A percentile compares a stretch with the other conserved stretches of the same genome.
Evolutionary conservation across 2,329 filamentous ascomycete genomes (phyloP).

Genomic region (Cordyceps farinosa): DNA sequence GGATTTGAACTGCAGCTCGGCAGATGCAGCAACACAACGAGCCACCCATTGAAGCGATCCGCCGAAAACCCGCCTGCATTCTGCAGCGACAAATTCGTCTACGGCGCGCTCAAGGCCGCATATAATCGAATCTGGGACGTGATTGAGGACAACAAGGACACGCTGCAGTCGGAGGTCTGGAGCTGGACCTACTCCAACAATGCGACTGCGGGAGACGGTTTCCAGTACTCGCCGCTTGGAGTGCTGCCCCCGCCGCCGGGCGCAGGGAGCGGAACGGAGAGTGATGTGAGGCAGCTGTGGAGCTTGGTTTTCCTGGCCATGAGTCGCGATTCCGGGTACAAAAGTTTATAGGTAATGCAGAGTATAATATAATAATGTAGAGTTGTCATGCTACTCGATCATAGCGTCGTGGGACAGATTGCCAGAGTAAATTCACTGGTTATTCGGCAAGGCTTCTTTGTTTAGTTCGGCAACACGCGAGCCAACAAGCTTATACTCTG

Average conservation of each 20-base stretch:
- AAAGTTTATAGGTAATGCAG: neutral
- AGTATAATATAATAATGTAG: neutral
- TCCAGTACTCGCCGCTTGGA: slow-evolving; percentile 48
- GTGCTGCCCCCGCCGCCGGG: slow-evolving; percentile 46
- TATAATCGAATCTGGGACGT: slow-evolving; percentile 60
- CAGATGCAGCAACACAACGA: slow-evolving; percentile 38
- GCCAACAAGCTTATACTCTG: too few species aligned
- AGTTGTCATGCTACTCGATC: neutral
- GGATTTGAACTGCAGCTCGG: slow-evolving; percentile 56
- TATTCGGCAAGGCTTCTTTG: too few species aligned
- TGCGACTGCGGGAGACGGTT: slow-evolving; percentile 33
- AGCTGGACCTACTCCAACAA: slow-evolving; percentile 49
- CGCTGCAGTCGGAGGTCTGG: slow-evolving; percentile 59
- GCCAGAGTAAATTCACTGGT: too few species aligned
- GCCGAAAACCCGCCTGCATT: slow-evolving; percentile 41
- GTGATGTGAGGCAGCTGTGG: slow-evolving; percentile 55
- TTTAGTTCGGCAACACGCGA: too few species aligned
- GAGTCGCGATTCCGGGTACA: slow-evolving; percentile 17
- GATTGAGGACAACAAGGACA: slow-evolving; percentile 50
- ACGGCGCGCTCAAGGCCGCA: slow-evolving; percentile 40
- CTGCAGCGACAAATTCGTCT: slow-evolving; percentile 43
- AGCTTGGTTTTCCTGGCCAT: slow-evolving; percentile 57
- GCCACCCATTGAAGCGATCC: neutral
- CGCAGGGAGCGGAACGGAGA: slow-evolving; percentile 39
- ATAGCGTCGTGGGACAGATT: too few species aligned